A percentile compares a stretch with the other conserved stretches of the same genome.
Evolutionary conservation across 129 eudicot genomes (phyloP).

Genomic region (Flaveria linearis): DNA sequence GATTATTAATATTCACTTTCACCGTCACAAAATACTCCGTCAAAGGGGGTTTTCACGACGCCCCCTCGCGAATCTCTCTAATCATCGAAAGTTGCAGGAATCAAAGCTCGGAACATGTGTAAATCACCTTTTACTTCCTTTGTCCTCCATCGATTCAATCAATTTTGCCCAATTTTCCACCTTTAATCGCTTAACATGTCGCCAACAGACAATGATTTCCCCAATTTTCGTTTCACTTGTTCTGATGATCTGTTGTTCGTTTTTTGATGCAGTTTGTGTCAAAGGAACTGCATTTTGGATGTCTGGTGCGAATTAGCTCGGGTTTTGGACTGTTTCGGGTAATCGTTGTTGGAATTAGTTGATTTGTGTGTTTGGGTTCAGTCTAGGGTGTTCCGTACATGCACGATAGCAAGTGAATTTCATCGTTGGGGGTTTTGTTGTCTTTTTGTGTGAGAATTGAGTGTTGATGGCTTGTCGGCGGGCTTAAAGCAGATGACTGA

Average conservation of each 20-base stretch:
- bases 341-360: not conserved
- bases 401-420: not conserved
- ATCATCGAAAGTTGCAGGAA: constrained; percentile 10
- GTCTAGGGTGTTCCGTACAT: constrained; percentile 1
- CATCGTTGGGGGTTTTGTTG: not conserved
- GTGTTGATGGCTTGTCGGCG: constrained; percentile 11
- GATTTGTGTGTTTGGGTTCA: not conserved
- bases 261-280: constrained; percentile 13
- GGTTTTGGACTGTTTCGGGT: constrained; percentile 33
- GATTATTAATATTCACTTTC: not conserved
- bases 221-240: constrained; percentile 11
- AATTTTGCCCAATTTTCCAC: constrained; percentile 1
- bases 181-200: not conserved
- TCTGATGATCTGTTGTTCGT: not conserved
- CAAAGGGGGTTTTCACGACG: constrained; percentile 20
- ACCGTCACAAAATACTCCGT: constrained; percentile 22
- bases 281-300: constrained; percentile 34
- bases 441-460: not conserved
- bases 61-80: constrained; percentile 21
- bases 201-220: not conserved
- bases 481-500: constrained; percentile 17
- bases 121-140: constrained; percentile 12
- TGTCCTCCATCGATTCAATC: constrained; percentile 23
- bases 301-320: constrained; percentile 15
- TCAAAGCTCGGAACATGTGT: constrained; percentile 35